Evolutionary conservation across 441 rosid species (phyloP).

Genomic region (Omphalea diandra): DNA sequence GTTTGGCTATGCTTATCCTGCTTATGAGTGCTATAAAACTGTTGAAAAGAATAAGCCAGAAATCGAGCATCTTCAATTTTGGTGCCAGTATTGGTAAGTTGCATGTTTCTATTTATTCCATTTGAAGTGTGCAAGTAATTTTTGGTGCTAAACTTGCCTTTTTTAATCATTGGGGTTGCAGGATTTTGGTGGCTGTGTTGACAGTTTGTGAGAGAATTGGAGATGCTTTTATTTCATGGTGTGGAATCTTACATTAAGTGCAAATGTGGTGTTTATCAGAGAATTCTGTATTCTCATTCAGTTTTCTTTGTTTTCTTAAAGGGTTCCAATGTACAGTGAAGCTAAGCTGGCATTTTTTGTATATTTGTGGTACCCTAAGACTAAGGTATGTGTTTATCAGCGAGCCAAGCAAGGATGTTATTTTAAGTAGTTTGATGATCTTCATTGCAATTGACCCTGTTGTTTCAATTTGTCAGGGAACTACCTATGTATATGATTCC

Average conservation of each 20-base stretch:
- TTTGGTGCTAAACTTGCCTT: background rate
- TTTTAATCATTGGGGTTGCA: constrained; percentile 35
- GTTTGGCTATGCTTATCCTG: constrained; percentile 97
- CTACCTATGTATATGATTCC: constrained; percentile 82
- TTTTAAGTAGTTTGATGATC: background rate
- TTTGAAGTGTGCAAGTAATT: background rate
- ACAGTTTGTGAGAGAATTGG: constrained; percentile 76
- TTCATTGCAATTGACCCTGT: constrained; percentile 13
- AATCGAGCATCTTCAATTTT: constrained; percentile 91
- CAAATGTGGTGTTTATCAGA: background rate
- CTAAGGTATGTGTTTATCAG: constrained; percentile 44
- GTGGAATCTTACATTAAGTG: constrained; percentile 22
- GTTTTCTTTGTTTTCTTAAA: constrained; percentile 32
- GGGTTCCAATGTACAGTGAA: constrained; percentile 88
- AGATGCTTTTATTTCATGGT: constrained; percentile 78
- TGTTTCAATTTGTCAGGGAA: constrained; percentile 56
- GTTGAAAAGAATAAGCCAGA: constrained; percentile 95
- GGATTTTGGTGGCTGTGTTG: constrained; percentile 90
- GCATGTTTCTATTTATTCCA: constrained; percentile 1
- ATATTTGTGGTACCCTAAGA: constrained; percentile 78
- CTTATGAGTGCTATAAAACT: constrained; percentile 89
- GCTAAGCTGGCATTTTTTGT: constrained; percentile 73
- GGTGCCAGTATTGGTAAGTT: constrained; percentile 97
- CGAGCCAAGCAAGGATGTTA: background rate
- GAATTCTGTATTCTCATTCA: background rate